Conservation (phyloP, 176 grass and related monocot species). For the Raddia guianensis region DNA sequence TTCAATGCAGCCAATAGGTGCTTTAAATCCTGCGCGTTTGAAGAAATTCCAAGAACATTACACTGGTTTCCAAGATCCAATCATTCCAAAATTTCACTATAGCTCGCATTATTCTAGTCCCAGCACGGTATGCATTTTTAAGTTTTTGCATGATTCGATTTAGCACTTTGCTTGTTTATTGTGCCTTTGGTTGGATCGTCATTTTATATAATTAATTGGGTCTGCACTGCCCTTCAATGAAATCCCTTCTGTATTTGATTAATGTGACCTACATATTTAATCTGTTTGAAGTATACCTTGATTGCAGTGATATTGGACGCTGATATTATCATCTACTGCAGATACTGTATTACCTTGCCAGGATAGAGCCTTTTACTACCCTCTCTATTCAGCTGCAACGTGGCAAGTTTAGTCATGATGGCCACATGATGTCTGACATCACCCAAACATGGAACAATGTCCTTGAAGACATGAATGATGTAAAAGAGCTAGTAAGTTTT, state of each 20-base stretch:
- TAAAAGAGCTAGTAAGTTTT: constrained; percentile 93
- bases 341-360: constrained; percentile 57
- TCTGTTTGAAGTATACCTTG: constrained; percentile 18
- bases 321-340: constrained; percentile 43
- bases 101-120: constrained; percentile 91
- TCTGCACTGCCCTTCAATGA: constrained; percentile 10
- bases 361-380: constrained; percentile 61
- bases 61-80: constrained; percentile 76
- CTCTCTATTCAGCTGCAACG: constrained; percentile 38
- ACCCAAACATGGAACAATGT: constrained; percentile 49
- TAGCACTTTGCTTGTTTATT: constrained; percentile 28
- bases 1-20: constrained; percentile 89
- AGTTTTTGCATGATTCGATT: constrained; percentile 34
- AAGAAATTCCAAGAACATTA: constrained; percentile 92
- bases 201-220: constrained; percentile 12
- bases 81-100: constrained; percentile 93
- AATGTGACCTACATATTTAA: background rate
- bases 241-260: constrained; percentile 25
- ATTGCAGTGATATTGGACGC: constrained; percentile 21
- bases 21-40: constrained; percentile 83
- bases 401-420: constrained; percentile 41
- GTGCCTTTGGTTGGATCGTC: constrained; percentile 6
- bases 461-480: constrained; percentile 54
- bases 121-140: constrained; percentile 44
- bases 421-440: constrained; percentile 43